Percentiles rank a stretch among this genome's conserved stretches.
phyloP scores from a whole-genome alignment of 2,329 filamentous ascomycete genomes.

The Colletotrichum lini region DNA sequence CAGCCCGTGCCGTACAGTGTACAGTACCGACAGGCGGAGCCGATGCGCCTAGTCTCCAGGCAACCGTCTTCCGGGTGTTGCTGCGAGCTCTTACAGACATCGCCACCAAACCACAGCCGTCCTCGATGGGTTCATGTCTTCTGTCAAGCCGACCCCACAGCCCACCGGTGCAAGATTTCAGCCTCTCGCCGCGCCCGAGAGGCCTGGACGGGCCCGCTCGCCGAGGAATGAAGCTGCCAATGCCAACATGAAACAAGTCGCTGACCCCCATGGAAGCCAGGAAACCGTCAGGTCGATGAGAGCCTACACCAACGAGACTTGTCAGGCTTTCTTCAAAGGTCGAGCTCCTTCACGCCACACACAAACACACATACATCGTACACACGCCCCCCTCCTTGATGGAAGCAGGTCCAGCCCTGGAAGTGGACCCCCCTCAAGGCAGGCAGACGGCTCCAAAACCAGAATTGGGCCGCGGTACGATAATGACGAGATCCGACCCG shows the following conservation, averaged over 20 bases:
- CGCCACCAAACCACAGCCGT: neutral
- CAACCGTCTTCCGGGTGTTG: neutral
- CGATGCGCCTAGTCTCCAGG: slow-evolving; percentile 8
- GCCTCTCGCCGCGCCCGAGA: slow-evolving; percentile 2
- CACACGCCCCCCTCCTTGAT: neutral
- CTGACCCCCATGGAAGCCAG: neutral
- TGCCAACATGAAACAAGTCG: neutral
- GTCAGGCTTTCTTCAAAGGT: neutral
- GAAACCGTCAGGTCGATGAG: neutral
- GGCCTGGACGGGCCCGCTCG: neutral
- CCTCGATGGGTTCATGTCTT: neutral
- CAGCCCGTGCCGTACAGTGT: neutral
- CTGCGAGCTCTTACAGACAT: neutral
- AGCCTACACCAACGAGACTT: neutral
- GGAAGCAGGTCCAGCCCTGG: neutral
- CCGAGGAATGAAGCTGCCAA: neutral
- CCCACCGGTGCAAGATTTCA: neutral
- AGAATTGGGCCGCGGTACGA: too few relatives aligned
- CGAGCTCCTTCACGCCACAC: neutral
- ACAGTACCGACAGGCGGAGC: slow-evolving; percentile 7
- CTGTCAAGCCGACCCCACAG: neutral
- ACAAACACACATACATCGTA: too few relatives aligned
- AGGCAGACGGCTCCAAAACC: neutral
- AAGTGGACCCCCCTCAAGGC: neutral
- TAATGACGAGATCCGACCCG: neutral